Base-by-base conservation (phyloP, 495 filamentous ascomycete genomes). In the Xanthoparmelia taractica region DNA sequence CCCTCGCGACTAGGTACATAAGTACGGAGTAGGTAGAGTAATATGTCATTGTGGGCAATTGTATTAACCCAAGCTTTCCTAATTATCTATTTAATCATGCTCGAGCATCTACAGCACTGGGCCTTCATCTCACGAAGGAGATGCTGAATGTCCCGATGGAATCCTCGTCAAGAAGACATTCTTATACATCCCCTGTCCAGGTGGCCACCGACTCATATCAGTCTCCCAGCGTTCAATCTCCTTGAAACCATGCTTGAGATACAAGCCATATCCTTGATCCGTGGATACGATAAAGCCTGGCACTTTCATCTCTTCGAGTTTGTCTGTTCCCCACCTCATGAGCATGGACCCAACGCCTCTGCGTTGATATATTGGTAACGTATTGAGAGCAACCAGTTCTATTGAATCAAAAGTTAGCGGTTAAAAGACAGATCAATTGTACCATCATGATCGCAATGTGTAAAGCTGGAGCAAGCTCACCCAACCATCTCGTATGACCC, bases 321-420 rank as follows among this genome's bases (percentile, higher is more conserved):
- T 56, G 38, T 57, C 58, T n/a, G 18, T 45, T 25, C 63, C 63
- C 63, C 63, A 65, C 56, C n/a, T 41, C 48, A 65, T 57, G 47
- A 61, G 29, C 52, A 61, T 45, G 23, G 58, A 56, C 3, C 63
- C 63, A 7, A 61, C 25, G 25, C 63, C 58, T 37, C 47, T 48
- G n/a, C 63, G n/a, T 52, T 65, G 47, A 38, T 56, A 60, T 2
- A 17, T 18, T 27, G 58, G 63, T 12, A 60, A 36, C 33, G 59
- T 61, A 18, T 23, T 48, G 12, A 61, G 33, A 10, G 63, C 25
- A 0, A 4, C 8, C n/a, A 61, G 25, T 45, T 61, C 63, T 61
- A 33, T 10, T 10, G 41, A 11, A 13, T 13, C 10, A 1, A 23
- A 8, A 2, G 20, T 64, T 20, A 55, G 27, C 18, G 18, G 2